Conservation (phyloP, 73 alveolate genomes). For the Durusdinium trenchii region DNA sequence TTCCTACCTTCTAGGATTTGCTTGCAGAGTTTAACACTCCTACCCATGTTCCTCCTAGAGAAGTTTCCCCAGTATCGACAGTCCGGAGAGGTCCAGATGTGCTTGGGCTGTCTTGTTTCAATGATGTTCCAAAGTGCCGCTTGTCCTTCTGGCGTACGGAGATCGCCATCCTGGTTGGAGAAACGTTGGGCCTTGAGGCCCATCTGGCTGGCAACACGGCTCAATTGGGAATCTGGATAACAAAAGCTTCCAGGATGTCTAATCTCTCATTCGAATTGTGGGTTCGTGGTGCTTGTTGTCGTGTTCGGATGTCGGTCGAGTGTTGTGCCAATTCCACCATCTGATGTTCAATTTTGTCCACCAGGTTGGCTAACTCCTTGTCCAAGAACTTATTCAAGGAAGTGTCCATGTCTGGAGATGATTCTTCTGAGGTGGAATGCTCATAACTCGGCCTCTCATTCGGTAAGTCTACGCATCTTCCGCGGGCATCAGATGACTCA, state of each 20-base stretch:
- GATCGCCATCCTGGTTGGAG: background rate
- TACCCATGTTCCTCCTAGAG: conserved; percentile 6
- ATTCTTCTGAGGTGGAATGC: background rate
- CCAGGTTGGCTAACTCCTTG: background rate
- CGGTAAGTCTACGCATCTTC: no score
- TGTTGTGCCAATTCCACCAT: background rate
- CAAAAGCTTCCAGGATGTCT: background rate
- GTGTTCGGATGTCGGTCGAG: background rate
- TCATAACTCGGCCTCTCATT: no score
- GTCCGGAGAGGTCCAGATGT: background rate
- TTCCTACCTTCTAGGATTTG: background rate
- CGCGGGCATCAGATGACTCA: no score
- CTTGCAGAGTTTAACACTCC: background rate
- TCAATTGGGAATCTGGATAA: background rate
- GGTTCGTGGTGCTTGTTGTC: no score
- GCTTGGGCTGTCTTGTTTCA: background rate
- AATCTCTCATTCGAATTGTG: background rate
- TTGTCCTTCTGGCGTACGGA: background rate
- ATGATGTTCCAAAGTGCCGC: background rate
- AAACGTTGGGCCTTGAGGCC: background rate
- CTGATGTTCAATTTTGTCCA: background rate
- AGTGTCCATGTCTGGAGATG: no score
- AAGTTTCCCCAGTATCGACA: conserved; percentile 7
- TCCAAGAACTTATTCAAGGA: no score
- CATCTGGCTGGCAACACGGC: background rate